phyloP scores from a whole-genome alignment of 495 filamentous ascomycete species.

The Daldinia grandis region DNA sequence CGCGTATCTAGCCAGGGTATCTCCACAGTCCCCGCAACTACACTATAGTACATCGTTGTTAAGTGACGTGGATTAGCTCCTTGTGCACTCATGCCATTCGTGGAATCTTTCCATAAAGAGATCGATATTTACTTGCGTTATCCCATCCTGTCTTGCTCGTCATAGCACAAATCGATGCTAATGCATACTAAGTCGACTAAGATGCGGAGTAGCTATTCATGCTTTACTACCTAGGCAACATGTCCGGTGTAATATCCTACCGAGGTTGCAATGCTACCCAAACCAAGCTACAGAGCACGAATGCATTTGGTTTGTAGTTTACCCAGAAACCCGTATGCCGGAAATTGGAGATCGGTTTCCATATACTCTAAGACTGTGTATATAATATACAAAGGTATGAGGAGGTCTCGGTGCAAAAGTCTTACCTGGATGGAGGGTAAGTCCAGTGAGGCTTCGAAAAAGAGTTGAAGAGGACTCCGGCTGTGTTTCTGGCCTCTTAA shows the following conservation, averaged over 20 bases:
- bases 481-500: background rate
- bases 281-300: conserved; percentile 28
- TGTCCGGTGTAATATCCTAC: conserved; percentile 35
- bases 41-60: conserved; percentile 9
- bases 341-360: conserved; percentile 16
- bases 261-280: conserved; percentile 37
- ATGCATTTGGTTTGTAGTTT: conserved; percentile 13
- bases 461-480: background rate
- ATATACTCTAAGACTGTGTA: conserved; percentile 1
- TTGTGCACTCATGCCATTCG: conserved; percentile 20
- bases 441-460: conserved; percentile 10
- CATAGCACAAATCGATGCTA: background rate
- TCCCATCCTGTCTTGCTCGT: conserved; percentile 3
- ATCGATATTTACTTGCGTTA: conserved; percentile 9
- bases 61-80: conserved; percentile 17
- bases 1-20: conserved; percentile 4
- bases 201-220: conserved; percentile 7
- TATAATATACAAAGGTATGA: conserved; percentile 4
- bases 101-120: conserved; percentile 31
- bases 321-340: conserved; percentile 17
- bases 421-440: conserved; percentile 5
- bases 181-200: background rate
- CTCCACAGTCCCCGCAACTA: conserved; percentile 30
- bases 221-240: conserved; percentile 22
- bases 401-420: background rate